Evolutionary conservation across 257 asterid species (phyloP).

Genomic region (Catharanthus roseus): DNA sequence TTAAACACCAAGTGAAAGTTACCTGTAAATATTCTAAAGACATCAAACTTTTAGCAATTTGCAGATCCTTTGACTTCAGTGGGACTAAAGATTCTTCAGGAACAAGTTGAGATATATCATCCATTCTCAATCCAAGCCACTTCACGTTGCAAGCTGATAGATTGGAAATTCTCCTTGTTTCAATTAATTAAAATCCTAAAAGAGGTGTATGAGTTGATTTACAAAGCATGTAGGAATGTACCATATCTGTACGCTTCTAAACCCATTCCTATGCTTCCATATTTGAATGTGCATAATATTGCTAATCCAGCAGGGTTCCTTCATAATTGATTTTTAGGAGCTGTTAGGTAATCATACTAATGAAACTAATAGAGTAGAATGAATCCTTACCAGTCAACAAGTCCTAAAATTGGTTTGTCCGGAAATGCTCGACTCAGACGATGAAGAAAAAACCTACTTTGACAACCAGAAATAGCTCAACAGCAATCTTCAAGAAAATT

Average conservation of each 20-base stretch:
- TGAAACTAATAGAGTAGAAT: constrained; percentile 11
- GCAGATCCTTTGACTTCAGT: constrained; percentile 58
- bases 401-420: constrained; percentile 66
- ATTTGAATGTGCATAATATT: constrained; percentile 88
- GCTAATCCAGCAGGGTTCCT: constrained; percentile 99
- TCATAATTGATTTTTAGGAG: constrained; percentile 9
- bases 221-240: constrained; percentile 16
- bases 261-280: constrained; percentile 89
- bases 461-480: constrained; percentile 6
- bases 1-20: not conserved
- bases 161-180: constrained; percentile 5
- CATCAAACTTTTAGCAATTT: constrained; percentile 68
- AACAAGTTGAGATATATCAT: constrained; percentile 57
- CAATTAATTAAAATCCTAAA: not conserved
- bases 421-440: constrained; percentile 68
- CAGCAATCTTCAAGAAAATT: not conserved
- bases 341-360: constrained; percentile 7
- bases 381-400: constrained; percentile 73
- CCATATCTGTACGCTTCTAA: constrained; percentile 94
- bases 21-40: constrained; percentile 74
- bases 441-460: constrained; percentile 66
- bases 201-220: not conserved
- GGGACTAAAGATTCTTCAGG: constrained; percentile 74
- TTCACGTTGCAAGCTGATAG: constrained; percentile 72
- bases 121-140: constrained; percentile 91